phyloP scores from a whole-genome alignment of 331 rosid species.

The Erythrophleum ivorense region DNA sequence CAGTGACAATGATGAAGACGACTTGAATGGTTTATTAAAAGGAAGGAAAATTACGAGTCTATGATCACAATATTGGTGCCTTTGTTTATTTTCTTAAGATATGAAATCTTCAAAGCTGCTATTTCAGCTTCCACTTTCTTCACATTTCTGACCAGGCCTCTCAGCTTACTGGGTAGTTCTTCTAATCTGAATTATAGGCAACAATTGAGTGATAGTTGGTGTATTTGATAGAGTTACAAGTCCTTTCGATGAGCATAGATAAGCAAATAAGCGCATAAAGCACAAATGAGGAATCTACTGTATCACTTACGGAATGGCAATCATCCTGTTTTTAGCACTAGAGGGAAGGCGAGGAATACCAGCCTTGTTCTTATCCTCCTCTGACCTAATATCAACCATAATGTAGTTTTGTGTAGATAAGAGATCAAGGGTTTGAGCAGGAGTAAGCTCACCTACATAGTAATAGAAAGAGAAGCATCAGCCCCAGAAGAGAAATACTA shows the following conservation, averaged over 20 bases:
- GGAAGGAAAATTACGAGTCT: conserved; percentile 72
- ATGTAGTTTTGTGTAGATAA: conserved; percentile 64
- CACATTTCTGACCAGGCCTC: conserved; percentile 72
- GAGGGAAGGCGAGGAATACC: conserved; percentile 97
- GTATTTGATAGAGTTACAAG: not conserved
- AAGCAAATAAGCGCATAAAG: not conserved
- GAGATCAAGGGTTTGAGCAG: conserved; percentile 92
- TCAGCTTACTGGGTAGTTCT: conserved; percentile 82
- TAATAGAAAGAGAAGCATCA: conserved; percentile 37
- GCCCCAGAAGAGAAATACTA: conserved; percentile 6
- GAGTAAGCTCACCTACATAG: conserved; percentile 72
- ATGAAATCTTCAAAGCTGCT: conserved; percentile 82
- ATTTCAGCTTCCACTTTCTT: conserved; percentile 94
- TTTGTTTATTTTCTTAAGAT: conserved; percentile 79
- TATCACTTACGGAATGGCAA: conserved; percentile 84
- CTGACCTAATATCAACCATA: conserved; percentile 79
- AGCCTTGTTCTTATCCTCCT: conserved; percentile 87
- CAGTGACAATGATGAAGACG: not conserved
- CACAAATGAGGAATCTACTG: not conserved
- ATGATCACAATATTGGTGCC: conserved; percentile 73
- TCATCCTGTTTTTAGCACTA: conserved; percentile 67
- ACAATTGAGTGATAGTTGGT: not conserved
- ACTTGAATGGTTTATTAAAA: not conserved
- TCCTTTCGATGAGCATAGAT: not conserved
- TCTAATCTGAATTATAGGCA: conserved; percentile 66